These are phyloP conservation scores for Chondrostereum purpureum DNA, from an alignment of 1,284 basidiomycete genomes.

Conservation along the genomic window DNA sequence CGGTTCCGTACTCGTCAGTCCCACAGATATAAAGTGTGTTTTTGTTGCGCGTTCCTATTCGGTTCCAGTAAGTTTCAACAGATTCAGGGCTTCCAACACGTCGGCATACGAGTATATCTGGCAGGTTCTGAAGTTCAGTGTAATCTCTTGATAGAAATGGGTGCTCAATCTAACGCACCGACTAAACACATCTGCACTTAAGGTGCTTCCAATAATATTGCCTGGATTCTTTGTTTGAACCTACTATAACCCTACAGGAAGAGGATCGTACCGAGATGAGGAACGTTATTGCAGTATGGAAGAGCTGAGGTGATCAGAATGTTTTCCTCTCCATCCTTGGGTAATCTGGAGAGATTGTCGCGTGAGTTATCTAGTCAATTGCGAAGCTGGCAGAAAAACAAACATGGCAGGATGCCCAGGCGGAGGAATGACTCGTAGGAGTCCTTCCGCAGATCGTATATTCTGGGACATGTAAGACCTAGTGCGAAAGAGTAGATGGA, in stretches of 20 bases:
- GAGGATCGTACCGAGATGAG: conserved; percentile 88
- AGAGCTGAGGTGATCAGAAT: conserved; percentile 93
- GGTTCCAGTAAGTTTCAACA: conserved; percentile 7
- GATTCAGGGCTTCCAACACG: conserved; percentile 1
- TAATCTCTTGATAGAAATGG: background rate
- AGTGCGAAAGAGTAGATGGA: too few relatives aligned
- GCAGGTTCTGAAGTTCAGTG: too few relatives aligned
- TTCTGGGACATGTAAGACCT: conserved; percentile 71
- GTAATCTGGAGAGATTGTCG: conserved; percentile 49
- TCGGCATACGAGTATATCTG: conserved; percentile 70
- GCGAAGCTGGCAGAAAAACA: conserved; percentile 13
- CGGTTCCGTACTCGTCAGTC: conserved; percentile 98
- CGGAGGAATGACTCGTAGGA: conserved; percentile 49
- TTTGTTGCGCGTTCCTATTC: conserved; percentile 65
- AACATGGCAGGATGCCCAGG: conserved; percentile 47
- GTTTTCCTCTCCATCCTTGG: conserved; percentile 80
- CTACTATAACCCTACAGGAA: too few relatives aligned
- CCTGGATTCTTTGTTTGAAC: conserved; percentile 43
- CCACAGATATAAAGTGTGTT: conserved; percentile 87
- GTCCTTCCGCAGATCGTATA: conserved; percentile 54
- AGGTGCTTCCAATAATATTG: conserved; percentile 95
- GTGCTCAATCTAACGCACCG: conserved; percentile 50
- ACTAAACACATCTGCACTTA: conserved; percentile 96
- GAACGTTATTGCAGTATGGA: conserved; percentile 99
- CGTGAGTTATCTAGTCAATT: conserved; percentile 8